Evolutionary conservation across 2,329 filamentous ascomycete species (phyloP), one percentile per base, ranked within the genome.

Genomic region (Cordyceps fumosorosea): DNA sequence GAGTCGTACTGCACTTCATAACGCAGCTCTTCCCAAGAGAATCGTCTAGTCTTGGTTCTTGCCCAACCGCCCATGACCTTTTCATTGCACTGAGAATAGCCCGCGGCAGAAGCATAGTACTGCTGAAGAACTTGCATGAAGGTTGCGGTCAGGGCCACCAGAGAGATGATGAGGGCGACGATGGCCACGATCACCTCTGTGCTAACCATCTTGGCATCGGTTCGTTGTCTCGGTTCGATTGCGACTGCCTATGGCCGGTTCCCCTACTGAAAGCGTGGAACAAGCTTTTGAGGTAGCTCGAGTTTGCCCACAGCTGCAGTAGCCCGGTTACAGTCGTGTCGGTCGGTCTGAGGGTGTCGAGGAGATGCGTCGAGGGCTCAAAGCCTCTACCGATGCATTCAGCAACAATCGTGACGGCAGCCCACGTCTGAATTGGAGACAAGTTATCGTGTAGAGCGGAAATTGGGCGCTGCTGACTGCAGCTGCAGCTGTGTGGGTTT

Each of bases 1-100:
- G 77, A 73, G 60, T 81, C 75, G 62, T 80, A 82, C 59, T 76
- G 71, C 10, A 82, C 79, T 63, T 80, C 78, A 65, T 81, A 80
- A 3, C 80, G 78, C 32, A 82, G 70, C 68, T 82, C 79, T 32
- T 72, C 71, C 58, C 69, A 72, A 1, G 71, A 73, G 62, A 81
- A 78, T 0, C 66, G 69, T 11, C 80, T 73, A 2, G 70, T 71
- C 63, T 77, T 80, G 20, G 70, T 74, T 1, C 66, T 64, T 22
- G 76, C 73, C 80, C 80, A 82, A 18, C 71, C 69, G 0, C 80
- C 79, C 71, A 81, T 80, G 58, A 81, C 78, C 53, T 77, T 76
- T 57, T 77, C 71, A 64, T 76, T 77, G 66, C 79, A 81, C 59
- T 77, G 77, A 5, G 77, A 72, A 65, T 80, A 82, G 37, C 80